Conservation (phyloP, 805 yeast species). For the Myxozyma melibiosi region DNA sequence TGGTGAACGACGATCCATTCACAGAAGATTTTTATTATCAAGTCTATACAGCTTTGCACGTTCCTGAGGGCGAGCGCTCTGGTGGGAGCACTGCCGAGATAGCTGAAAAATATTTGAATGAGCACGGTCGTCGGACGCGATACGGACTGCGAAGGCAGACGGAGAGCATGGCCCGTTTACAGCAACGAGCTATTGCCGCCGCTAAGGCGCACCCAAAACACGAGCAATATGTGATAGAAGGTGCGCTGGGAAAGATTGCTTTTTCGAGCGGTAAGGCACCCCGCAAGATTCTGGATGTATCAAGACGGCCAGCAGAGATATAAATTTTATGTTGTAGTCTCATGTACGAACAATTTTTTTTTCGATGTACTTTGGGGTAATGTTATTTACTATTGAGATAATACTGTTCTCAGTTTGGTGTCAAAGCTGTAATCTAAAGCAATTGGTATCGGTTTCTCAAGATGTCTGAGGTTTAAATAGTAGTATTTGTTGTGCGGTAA, state of each 20-base stretch:
- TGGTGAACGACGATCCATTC: slow-evolving; percentile 95
- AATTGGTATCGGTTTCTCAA: no score
- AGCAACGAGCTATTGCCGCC: slow-evolving; percentile 92
- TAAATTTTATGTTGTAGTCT: no score
- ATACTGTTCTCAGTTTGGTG: no score
- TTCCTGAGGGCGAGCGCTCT: slow-evolving; percentile 32
- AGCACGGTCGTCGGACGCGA: slow-evolving; percentile 29
- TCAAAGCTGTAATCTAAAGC: no score
- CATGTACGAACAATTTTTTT: neutral
- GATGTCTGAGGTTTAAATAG: no score
- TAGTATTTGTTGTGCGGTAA: no score
- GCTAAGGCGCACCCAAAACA: slow-evolving; percentile 78
- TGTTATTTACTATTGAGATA: no score
- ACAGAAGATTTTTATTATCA: slow-evolving; percentile 96
- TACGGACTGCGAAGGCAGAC: slow-evolving; percentile 40
- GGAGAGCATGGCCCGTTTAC: slow-evolving; percentile 89
- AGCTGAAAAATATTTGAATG: slow-evolving; percentile 31
- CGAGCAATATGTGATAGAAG: slow-evolving; percentile 67
- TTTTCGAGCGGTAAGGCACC: slow-evolving; percentile 81
- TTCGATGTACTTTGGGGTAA: neutral
- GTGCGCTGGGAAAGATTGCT: slow-evolving; percentile 86
- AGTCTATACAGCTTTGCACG: slow-evolving; percentile 76
- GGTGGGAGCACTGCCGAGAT: slow-evolving; percentile 24
- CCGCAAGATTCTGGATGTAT: slow-evolving; percentile 72
- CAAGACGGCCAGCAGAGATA: neutral